Base-by-base conservation (phyloP, 1,284 basidiomycete species). In the Rhizoctonia solani region DNA sequence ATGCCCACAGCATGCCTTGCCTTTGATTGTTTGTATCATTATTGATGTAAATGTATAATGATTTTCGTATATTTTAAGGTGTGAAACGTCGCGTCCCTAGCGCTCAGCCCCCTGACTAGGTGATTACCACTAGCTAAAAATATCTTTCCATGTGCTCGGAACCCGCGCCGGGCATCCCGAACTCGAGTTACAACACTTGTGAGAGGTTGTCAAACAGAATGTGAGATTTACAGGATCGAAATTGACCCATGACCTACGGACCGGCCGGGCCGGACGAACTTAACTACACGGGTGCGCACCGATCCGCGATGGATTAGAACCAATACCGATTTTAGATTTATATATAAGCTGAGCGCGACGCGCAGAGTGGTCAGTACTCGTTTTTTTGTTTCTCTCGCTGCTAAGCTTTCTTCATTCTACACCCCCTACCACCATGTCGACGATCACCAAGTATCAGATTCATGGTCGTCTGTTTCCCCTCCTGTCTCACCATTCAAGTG, bases 381-480 rank as follows among this genome's bases (percentile, higher is more conserved):
- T 11, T 41, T 30, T n/a, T 16, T 37, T 19, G 25, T 21, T n/a
- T 49, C 42, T 46, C 42, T 4, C 34, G 29, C 29, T 23, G 42
- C 44, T 47, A 8, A 46, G 19, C 21, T 19, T n/a, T 21, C 32
- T 27, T 32, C 11, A 34, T 47, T 1, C 42, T 5, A 6, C n/a
- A 44, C 39, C 39, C 42, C 63, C 53, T 32, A 59, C 47, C 44
- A 59, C 47, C 54, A 70, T 70, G 69, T 74, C 78, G 66, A 84
- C 77, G 68, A 85, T 86, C 68, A 82, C 81, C 53, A 80, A 79
- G 30, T 84, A 78, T 72, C 80, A 83, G 71, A 83, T 78, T 23
- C 82, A 85, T 71, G 84, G 83, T 82, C 61, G 77, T 74, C 21
- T 46, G 34, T 16, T 41, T 23, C 4, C 34, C 32, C 32, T 6